Percentiles rank a stretch among this genome's conserved stretches.
Evolutionary conservation across 2,329 filamentous ascomycete genomes (phyloP).

Genomic region (Diplocarpon rosae): DNA sequence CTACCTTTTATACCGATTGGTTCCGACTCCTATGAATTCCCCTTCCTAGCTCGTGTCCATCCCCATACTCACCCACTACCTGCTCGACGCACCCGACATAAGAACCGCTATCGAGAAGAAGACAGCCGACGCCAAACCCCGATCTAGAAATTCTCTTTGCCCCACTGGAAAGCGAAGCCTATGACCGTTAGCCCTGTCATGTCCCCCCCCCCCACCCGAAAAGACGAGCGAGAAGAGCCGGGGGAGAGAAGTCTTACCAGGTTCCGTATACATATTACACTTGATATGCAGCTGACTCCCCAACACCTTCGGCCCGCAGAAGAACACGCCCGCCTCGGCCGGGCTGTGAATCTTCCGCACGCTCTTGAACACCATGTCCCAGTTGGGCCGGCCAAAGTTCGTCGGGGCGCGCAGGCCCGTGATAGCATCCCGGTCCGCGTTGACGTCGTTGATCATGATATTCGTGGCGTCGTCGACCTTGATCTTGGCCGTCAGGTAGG

Average conservation of each 20-base stretch:
- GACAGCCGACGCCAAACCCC: too few species aligned
- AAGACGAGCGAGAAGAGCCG: neutral
- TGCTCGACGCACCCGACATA: too few species aligned
- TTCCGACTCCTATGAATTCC: too few species aligned
- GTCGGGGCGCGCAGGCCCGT: conserved; percentile 73
- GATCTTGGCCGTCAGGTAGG: conserved; percentile 79
- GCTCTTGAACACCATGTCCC: conserved; percentile 81
- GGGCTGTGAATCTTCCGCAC: conserved; percentile 69
- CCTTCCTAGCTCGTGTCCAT: too few species aligned
- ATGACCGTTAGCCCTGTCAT: too few species aligned
- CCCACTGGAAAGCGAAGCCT: conserved; percentile 30
- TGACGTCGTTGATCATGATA: conserved; percentile 83
- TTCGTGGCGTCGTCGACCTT: conserved; percentile 78
- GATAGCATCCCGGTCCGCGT: conserved; percentile 74
- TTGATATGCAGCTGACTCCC: conserved; percentile 69
- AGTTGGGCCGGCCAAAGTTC: conserved; percentile 79
- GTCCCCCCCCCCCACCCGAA: too few species aligned
- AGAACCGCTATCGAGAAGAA: too few species aligned
- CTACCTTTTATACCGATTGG: too few species aligned
- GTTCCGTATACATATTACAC: conserved; percentile 81
- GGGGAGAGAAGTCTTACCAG: conserved; percentile 40
- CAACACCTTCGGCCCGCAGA: conserved; percentile 73
- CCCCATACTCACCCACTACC: too few species aligned
- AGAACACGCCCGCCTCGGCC: conserved; percentile 68
- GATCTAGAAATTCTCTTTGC: conserved; percentile 39